Conservation (phyloP, 2,329 filamentous ascomycete genomes). For the Penicillium vulpinum region DNA sequence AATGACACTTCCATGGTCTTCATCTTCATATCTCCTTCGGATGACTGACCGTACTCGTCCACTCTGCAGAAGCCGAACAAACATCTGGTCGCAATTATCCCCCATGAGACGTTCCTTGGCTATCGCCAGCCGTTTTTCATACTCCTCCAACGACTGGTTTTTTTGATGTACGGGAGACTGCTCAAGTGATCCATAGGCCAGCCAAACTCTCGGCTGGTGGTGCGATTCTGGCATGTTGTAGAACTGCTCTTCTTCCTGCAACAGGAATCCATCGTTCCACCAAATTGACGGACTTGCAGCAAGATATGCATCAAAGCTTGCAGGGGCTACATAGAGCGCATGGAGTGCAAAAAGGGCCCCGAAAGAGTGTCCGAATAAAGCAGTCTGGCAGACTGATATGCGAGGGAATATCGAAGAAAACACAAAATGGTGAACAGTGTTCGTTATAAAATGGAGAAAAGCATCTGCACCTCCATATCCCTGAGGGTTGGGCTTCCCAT, state of each 20-base stretch:
- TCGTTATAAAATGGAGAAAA: slow-evolving; percentile 48
- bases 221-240: slow-evolving; percentile 10
- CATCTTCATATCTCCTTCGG: slow-evolving; percentile 26
- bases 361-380: slow-evolving; percentile 53
- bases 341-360: slow-evolving; percentile 52
- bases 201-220: slow-evolving; percentile 26
- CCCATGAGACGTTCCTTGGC: slow-evolving; percentile 26
- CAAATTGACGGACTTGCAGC: slow-evolving; percentile 51
- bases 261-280: slow-evolving; percentile 50
- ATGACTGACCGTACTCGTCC: slow-evolving; percentile 15
- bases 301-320: slow-evolving; percentile 48
- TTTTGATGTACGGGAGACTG: slow-evolving; percentile 29
- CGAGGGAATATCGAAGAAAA: slow-evolving; percentile 32
- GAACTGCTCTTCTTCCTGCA: slow-evolving; percentile 35
- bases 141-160: slow-evolving; percentile 34
- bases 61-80: slow-evolving; percentile 15
- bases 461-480: slow-evolving; percentile 47
- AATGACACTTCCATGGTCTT: slow-evolving; percentile 37
- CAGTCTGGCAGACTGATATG: slow-evolving; percentile 40
- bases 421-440: slow-evolving; percentile 37
- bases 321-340: slow-evolving; percentile 43
- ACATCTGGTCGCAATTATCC: slow-evolving; percentile 27
- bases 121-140: slow-evolving; percentile 22
- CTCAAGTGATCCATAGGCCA: slow-evolving; percentile 40
- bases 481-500: slow-evolving; percentile 19